Evolutionary conservation across 352 stramenopile species (phyloP), one percentile per base, ranked within the genome.

Genomic region (Lagenidium sp.): DNA sequence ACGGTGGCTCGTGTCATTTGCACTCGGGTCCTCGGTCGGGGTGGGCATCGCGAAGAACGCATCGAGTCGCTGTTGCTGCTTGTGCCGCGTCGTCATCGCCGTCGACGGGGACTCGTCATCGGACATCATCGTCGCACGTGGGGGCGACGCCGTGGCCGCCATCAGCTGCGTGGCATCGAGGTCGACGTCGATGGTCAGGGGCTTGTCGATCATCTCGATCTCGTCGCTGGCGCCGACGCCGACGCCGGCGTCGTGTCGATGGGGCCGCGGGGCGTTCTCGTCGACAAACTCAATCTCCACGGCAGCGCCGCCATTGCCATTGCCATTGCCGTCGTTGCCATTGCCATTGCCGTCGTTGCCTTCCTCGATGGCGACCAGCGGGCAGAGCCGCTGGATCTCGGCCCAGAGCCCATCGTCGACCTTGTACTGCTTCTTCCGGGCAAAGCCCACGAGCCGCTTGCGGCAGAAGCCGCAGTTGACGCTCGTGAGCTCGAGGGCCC

Each of bases 391-490:
- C 31, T 67, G 51, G 39, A 90, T 82, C 16, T 65, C 60, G 24
- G 36, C 37, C 72, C 69, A 85, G 37, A 90, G 63, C 28, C 44
- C 41, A 16, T 80, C 74, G 39, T 90, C 77, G 32, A 82, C 42
- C 30, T 82, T 80, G 44, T 85, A 69, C 22, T 75, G 68, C 50
- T 87, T 85, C 44, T 73, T 85, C 22, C 78, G 67, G 8, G 75
- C 75, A 46, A 87, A 79, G 7, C 78, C 74, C 19, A 90, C 72
- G 30, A 90, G 68, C 22, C 78, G 74, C 36, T 79, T 78, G 24
- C 78, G 60, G 46, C 78, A 90, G 55, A 90, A 90, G 29, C 74
- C 74, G 51, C 78, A 90, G 56, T 83, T 85, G 37, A 74, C 69
- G 26, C 69, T 85, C 12, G 78, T 90, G 37, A 90, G 57, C 50